Base-by-base conservation (phyloP, 202 grass and related monocot species). In the Saccharum hybrid region DNA sequence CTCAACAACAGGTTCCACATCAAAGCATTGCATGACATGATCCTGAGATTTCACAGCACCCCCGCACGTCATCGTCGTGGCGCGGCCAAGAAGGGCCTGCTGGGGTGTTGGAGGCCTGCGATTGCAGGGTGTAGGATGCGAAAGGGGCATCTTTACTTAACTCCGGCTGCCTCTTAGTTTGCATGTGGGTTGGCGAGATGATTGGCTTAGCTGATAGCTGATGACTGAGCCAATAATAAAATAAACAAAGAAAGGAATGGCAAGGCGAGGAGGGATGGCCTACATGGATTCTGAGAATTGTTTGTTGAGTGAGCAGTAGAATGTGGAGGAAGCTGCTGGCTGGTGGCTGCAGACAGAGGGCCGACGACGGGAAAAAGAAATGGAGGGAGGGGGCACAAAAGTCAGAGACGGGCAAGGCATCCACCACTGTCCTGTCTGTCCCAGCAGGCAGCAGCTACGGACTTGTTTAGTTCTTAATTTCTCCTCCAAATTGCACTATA, bases 81-180 rank as follows among this genome's bases (percentile, higher is more conserved):
- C 18, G 8, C n/a, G 2, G 19, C n/a, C 54, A n/a, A 57, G 11
- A 45, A 45, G 43, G 13, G 3, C 45, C 3, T 16, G 4, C 3
- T 16, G 4, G 46, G 46, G 4, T 5, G 14, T 15, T 49, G 2
- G 42, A 45, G 11, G 1, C 5, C 15, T 52, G 5, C 5, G 5
- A 7, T 18, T 18, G 5, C 11, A 68, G 15, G 62, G 86, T 48
- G 14, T 40, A n/a, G 18, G 71, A 9, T 7, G 26, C 7, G 39
- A 71, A 77, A 23, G 0, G 56, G 4, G 28, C 19, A 12, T 39
- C 78, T 86, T 73, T 34, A 89, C 88, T 73, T 52, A 89, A 77
- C 83, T 37, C 78, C 22, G 46, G 68, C 66, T 69, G 74, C 36
- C 19, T 51, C 34, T 63, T 43, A 5, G 33, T 36, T 36, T 36